Base-by-base conservation (phyloP, 441 rosid genomes). In the Raphanus hybrid region DNA sequence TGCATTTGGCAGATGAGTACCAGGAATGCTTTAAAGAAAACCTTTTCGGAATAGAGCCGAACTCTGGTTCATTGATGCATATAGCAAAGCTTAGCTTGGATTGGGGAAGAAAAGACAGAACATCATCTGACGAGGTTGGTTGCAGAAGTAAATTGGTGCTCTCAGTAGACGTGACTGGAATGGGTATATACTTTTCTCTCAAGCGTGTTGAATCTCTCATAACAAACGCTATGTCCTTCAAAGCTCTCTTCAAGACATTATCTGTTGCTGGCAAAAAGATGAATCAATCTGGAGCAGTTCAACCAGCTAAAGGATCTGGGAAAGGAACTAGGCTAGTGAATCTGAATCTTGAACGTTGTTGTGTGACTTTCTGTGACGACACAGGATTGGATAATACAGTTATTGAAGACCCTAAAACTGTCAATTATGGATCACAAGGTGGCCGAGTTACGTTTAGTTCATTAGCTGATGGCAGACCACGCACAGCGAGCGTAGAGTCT, bases 371-470 rank as follows among this genome's bases (percentile, higher is more conserved):
- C 78, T 82, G 75, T 81, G 97, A 93, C 64, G 90, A 94, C 8
- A 80, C 92, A 52, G 83, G 82, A 76, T 75, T 94, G 92, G 98
- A 94, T 27, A 89, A 87, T 70, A 67, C 90, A 62, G 75, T 78
- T 81, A 86, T 94, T 82, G 88, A 80, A 11, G 98, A 97, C 84
- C 97, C 99, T 54, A 97, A 97, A 86, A 91, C 92, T 70, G 97
- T 97, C 80, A 92, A 97, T 87, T 94, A 92, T 88, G 99, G 99
- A 75, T 94, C 99, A 79, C 99, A 97, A 71, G 98, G 99, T 86
- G 98, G 98, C 62, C 90, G 82, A 69, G 87, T 87, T 81, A 81
- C 86, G 67, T 82, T 97, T 75, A 87, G 84, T 64, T 84, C 85
- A 69, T 86, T 85, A 82, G 90, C 89, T 74, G 99, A 92, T 79